Evolutionary conservation across 345 rosid species (phyloP).

Genomic region (Schrenkiella parvula): DNA sequence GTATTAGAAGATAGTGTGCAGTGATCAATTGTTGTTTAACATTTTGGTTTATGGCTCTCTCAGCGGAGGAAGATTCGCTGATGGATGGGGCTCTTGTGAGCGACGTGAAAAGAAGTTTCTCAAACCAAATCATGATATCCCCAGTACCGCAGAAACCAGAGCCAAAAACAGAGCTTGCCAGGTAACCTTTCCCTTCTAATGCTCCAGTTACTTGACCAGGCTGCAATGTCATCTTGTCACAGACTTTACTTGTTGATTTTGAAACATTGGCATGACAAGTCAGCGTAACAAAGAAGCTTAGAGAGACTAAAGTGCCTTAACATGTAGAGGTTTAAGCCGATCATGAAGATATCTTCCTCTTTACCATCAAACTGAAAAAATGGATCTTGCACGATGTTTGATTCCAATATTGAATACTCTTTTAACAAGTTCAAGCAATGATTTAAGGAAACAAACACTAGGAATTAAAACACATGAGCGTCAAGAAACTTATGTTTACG

Average conservation of each 20-base stretch:
- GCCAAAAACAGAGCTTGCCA: constrained; percentile 95
- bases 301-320: constrained; percentile 8
- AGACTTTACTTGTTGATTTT: background rate
- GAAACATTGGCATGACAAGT: constrained; percentile 8
- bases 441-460: background rate
- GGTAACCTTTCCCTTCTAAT: constrained; percentile 37
- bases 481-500: background rate
- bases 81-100: constrained; percentile 98
- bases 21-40: background rate
- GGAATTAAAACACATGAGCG: background rate
- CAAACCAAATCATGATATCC: constrained; percentile 89
- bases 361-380: background rate
- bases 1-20: background rate
- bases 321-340: constrained; percentile 10
- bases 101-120: constrained; percentile 76
- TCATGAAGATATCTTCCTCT: background rate
- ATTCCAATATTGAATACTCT: background rate
- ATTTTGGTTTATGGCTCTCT: constrained; percentile 4
- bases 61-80: constrained; percentile 81
- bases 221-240: background rate
- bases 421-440: background rate
- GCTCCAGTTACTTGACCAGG: background rate
- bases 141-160: constrained; percentile 93
- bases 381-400: background rate
- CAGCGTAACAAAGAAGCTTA: background rate